Base-by-base conservation (phyloP, 1,284 basidiomycete species). In the Cystobasidium slooffiae region DNA sequence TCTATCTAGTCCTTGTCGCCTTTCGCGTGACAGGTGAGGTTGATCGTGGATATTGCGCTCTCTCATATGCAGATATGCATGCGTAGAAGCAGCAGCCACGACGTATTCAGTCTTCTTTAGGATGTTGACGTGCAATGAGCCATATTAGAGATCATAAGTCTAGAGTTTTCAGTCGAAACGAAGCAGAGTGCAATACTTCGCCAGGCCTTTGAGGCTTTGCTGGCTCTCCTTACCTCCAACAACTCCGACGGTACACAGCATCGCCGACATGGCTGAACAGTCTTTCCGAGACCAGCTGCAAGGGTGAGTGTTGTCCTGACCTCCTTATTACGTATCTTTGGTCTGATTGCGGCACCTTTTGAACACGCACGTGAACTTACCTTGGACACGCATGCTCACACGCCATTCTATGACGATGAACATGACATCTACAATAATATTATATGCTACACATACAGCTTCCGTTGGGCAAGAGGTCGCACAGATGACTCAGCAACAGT, bases 241-340 rank as follows among this genome's bases (percentile, higher is more conserved):
- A 56, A 22, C 55, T 14, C 55, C 14, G 12, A 4, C 14, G 55
- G 20, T 46, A 51, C 18, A 8, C 12, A 51, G 7, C 31, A 24
- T n/a, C 66, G 47, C 7, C 39, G 58, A 58, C 53, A 58, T 53
- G 16, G 70, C 70, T 20, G 70, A 73, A 53, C 70, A 73, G 49
- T 66, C 63, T 22, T 73, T 73, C 52, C 43, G 70, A 18, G 62
- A 73, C 49, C 70, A 73, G 63, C 52, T 73, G 62, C 70, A 73
- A 73, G 70, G 70, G 70, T 73, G 44, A 37, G 69, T 31, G 14
- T 24, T 20, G 16, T 39, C 49, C 41, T 14, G 18, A 8, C 44
- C 0, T 10, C 16, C 5, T 22, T 24, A 16, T 39, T 41, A 49
- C 47, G 46, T n/a, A 1, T 22, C 12, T 1, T 18, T 47, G 61